Evolutionary conservation across 208 protist genomes (phyloP).

Genomic region (Crithidia fasciculata): DNA sequence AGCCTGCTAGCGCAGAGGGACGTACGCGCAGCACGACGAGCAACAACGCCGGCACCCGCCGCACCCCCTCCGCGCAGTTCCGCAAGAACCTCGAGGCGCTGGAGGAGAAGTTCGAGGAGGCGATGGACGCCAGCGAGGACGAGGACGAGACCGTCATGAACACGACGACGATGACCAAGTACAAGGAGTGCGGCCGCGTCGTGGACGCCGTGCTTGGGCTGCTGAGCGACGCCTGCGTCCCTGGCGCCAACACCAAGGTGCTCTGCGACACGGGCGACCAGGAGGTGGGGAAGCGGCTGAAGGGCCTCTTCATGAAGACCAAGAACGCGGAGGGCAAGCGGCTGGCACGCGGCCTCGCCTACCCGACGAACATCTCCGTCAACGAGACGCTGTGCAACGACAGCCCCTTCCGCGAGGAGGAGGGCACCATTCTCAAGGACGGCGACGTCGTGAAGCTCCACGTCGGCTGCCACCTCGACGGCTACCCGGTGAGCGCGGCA

Average conservation of each 20-base stretch:
- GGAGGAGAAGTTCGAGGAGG: slow-evolving; percentile 64
- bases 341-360: slow-evolving; percentile 93
- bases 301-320: slow-evolving; percentile 70
- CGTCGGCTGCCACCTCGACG: slow-evolving; percentile 97
- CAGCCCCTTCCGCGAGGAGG: slow-evolving; percentile 86
- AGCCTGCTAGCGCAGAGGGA: neutral
- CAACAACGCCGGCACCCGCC: slow-evolving; percentile 15
- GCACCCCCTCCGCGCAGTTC: slow-evolving; percentile 42
- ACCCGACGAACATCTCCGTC: slow-evolving; percentile 98
- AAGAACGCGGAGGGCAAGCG: slow-evolving; percentile 66
- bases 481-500: slow-evolving; percentile 95
- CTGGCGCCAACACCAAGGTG: slow-evolving; percentile 76
- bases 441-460: slow-evolving; percentile 98
- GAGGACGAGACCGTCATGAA: slow-evolving; percentile 77
- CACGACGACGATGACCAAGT: slow-evolving; percentile 96
- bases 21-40: slow-evolving; percentile 11
- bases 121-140: slow-evolving; percentile 73
- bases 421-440: slow-evolving; percentile 70
- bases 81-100: slow-evolving; percentile 56
- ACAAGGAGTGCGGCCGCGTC: slow-evolving; percentile 91
- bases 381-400: slow-evolving; percentile 98
- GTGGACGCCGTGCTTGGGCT: slow-evolving; percentile 92
- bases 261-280: slow-evolving; percentile 80
- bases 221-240: slow-evolving; percentile 62
- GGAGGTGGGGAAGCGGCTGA: slow-evolving; percentile 51